Evolutionary conservation across 805 yeast species (phyloP), one percentile per base, ranked within the genome.

Genomic region (Wickerhamomyces ciferrii): DNA sequence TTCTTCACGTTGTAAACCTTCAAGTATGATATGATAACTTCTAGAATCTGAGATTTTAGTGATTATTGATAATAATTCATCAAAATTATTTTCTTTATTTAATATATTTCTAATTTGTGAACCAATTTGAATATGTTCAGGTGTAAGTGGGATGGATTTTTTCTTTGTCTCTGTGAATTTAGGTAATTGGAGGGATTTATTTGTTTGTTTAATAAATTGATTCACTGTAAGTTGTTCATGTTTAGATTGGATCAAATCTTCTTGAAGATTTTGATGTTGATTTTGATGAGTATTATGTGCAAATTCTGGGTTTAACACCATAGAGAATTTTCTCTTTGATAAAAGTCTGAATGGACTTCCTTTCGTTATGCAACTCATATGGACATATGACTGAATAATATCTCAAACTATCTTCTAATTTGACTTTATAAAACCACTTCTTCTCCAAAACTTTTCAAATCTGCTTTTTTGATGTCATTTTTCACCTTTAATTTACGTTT

Each of bases 1-100:
- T 31, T 49, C 52, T 17, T 42, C 37, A n/a, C 45, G 45, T 13
- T 39, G 36, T 7, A 49, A 21, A 13, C 43, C 35, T 11, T 42
- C 19, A 3, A 25, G n/a, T 4, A 49, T 24, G 11, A 10, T 5
- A 18, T 34, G 37, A 6, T 7, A 34, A 21, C 15, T 34, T 34
- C 21, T 34, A 34, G n/a, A 18, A 6, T 10, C 18, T 18, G 43
- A 8, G 10, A 47, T 47, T 9, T 27, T 27, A 10, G 14, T 27
- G 7, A 27, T 27, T 4, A 27, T 27, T 13, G 31, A 27, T 27
- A 27, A 27, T 8, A 27, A 14, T 13, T 27, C 13, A 10, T 27
- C 31, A 27, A 7, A 27, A 27, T 27, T 27, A 27, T 27, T 14
- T 7, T 27, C 4, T 27, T 13, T 5, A 9, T 10, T 27, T 4